Conservation (phyloP, 2,329 filamentous ascomycete species). For the Rugonectria rugulosa region DNA sequence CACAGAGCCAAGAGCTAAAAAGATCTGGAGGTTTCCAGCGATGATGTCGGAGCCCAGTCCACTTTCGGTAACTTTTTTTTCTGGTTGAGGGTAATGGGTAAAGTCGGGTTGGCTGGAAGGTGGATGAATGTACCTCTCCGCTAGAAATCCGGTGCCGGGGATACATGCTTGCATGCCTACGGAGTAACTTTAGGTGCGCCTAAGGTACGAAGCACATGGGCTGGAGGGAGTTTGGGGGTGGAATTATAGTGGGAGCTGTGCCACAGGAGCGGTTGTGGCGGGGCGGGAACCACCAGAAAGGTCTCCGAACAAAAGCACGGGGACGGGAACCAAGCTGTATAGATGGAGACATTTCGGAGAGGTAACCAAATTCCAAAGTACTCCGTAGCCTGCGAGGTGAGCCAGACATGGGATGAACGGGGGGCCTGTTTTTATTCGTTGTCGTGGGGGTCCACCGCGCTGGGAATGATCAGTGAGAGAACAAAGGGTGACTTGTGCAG, state of each 20-base stretch:
- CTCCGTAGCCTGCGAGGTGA: too few species aligned
- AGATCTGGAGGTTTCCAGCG: conserved; percentile 2
- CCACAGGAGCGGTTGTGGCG: conserved; percentile 37
- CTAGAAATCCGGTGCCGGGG: not conserved
- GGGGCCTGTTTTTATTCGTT: too few species aligned
- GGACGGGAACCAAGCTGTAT: too few species aligned
- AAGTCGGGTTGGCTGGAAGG: conserved; percentile 29
- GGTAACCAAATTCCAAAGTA: too few species aligned
- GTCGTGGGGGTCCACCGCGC: too few species aligned
- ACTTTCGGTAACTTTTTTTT: conserved; percentile 28
- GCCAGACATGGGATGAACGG: not conserved
- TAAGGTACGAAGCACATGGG: too few species aligned
- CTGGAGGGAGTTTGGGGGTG: too few species aligned
- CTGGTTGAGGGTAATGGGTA: conserved; percentile 31
- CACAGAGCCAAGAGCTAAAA: conserved; percentile 5
- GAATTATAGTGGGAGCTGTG: not conserved
- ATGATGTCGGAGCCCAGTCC: conserved; percentile 23
- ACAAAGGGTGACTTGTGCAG: too few species aligned
- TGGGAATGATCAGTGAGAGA: too few species aligned
- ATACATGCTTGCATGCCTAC: conserved; percentile 22
- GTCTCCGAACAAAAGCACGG: too few species aligned
- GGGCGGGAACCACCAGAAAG: conserved; percentile 26
- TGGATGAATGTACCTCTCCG: conserved; percentile 22
- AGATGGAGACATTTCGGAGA: too few species aligned
- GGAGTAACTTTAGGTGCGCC: too few species aligned